Evolutionary conservation across 257 asterid species (phyloP).

Genomic region (Solanum pinnatisectum): DNA sequence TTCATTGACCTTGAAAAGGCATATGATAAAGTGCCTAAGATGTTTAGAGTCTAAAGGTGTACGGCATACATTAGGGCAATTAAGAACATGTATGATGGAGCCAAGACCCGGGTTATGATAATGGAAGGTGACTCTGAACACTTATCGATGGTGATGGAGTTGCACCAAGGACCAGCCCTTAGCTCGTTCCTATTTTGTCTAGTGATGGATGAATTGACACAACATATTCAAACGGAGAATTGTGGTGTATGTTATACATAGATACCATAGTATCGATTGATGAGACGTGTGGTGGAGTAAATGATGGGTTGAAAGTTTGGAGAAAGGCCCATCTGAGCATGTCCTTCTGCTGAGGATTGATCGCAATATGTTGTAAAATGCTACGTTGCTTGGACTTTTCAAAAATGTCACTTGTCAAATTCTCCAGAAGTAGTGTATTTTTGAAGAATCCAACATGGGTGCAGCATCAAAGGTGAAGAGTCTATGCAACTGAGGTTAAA

Average conservation of each 20-base stretch:
- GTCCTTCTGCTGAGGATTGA: neutral
- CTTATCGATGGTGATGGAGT: neutral
- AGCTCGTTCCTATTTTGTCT: neutral
- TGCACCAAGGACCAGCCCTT: neutral
- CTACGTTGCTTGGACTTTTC: neutral
- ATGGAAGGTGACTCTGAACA: neutral
- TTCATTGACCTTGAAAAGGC: neutral
- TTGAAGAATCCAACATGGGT: neutral
- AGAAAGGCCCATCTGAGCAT: neutral
- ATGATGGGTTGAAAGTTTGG: neutral
- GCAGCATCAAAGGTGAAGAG: neutral
- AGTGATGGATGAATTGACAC: neutral
- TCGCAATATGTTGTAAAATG: neutral
- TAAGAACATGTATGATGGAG: neutral
- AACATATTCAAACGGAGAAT: neutral
- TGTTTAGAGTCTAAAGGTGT: neutral
- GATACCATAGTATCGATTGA: neutral
- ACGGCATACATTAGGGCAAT: neutral
- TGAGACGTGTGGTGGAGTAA: neutral
- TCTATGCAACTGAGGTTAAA: neutral
- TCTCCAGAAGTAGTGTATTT: neutral
- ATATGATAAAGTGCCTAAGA: neutral
- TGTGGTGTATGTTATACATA: neutral
- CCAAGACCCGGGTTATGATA: neutral
- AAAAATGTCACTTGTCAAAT: neutral